phyloP scores from a whole-genome alignment of 164 flowering plant species.

The Nymphaea colorata region DNA sequence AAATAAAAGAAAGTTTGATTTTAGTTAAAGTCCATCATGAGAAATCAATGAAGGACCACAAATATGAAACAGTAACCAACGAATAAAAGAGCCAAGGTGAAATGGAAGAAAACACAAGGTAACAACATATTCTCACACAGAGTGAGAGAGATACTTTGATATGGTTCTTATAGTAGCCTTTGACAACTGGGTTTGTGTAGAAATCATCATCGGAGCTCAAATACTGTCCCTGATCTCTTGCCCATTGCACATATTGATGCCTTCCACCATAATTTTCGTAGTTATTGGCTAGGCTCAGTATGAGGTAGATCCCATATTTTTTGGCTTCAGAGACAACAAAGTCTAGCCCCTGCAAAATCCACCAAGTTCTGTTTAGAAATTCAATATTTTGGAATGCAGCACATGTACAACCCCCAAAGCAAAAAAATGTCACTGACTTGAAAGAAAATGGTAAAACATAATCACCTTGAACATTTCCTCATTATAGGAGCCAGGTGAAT shows the following conservation, averaged over 20 bases:
- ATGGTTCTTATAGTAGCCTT: slow-evolving; percentile 42
- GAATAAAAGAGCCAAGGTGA: too few relatives aligned
- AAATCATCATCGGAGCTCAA: slow-evolving; percentile 36
- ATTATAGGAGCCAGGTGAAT: slow-evolving; percentile 36
- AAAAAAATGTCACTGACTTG: not conserved
- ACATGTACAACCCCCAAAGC: not conserved
- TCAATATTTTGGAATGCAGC: not conserved
- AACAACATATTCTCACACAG: not conserved
- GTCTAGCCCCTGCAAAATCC: slow-evolving; percentile 35
- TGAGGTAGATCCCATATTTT: slow-evolving; percentile 27
- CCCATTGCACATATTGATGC: slow-evolving; percentile 46
- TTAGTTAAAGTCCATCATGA: not conserved
- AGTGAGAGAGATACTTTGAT: slow-evolving; percentile 24
- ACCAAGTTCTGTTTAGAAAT: not conserved
- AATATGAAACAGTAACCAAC: too few relatives aligned
- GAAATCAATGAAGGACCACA: too few relatives aligned
- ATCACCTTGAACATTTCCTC: slow-evolving; percentile 41
- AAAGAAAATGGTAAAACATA: not conserved
- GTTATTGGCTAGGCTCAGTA: slow-evolving; percentile 44
- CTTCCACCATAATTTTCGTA: slow-evolving; percentile 43
- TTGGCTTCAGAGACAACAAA: slow-evolving; percentile 48
- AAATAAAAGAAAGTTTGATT: not conserved
- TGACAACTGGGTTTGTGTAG: slow-evolving; percentile 23
- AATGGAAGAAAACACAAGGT: too few relatives aligned
- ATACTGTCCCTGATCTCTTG: slow-evolving; percentile 21